Evolutionary conservation across 2,329 filamentous ascomycete genomes (phyloP), one percentile per base, ranked within the genome.

Genomic region (Coleophoma cylindrospora): DNA sequence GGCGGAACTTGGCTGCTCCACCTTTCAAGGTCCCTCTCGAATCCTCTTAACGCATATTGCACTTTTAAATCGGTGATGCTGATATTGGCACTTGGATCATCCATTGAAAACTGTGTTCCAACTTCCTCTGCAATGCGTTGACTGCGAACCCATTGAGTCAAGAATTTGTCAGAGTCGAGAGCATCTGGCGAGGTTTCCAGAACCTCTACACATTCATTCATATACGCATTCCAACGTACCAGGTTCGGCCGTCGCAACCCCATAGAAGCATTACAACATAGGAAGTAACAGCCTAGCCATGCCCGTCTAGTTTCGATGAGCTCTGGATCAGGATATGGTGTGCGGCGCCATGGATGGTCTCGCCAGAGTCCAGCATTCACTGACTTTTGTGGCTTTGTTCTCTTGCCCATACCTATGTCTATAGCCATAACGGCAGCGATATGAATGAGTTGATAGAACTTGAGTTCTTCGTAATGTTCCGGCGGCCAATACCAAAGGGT

Each of bases 81-180:
- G 9, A 81, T 70, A 47, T 69, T 60, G 5, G 63, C 62, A 22
- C 48, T 44, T n/a, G 64, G 61, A 49, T 67, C 64, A 55, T 67
- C 66, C 74, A 81, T 80, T 40, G 73, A 72, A 55, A 83, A 82
- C 41, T 77, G 72, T 17, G 73, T 68, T 2, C 74, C 75, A 34
- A 81, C 74, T 54, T 80, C 75, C 56, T 83, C 79, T 34, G 75
- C 76, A 54, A 82, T 74, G 44, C 70, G 68, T 43, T 73, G 68
- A 40, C 72, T 62, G 19, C 66, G 66, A 1, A 69, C 66, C 69
- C 68, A 74, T 38, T 71, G 68, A 17, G 68, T 69, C 13, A 76
- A 57, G 2, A 59, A 53, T 36, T 62, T 66, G 54, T 75, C 73
- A n/a, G 68, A 64, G 10, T 66, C 60, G 13, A 64, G 56, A 10